Evolutionary conservation across 2,329 filamentous ascomycete species (phyloP).

Genomic region (Chrysoporthe austroafricana): DNA sequence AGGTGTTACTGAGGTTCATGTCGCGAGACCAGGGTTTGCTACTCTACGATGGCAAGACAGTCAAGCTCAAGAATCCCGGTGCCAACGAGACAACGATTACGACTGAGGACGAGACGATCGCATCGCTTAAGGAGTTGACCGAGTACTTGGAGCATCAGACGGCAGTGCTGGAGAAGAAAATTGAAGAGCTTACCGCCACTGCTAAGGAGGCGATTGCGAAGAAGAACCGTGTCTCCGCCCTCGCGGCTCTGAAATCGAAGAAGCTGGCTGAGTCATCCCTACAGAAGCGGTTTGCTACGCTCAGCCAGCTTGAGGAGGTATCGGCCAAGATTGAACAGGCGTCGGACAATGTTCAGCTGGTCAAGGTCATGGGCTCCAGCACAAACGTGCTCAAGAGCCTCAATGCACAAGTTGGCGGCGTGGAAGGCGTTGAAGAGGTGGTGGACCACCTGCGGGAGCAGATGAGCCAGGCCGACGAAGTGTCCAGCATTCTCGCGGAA

Average conservation of each 20-base stretch:
- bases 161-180: conserved; percentile 65
- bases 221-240: conserved; percentile 75
- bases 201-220: conserved; percentile 72
- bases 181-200: conserved; percentile 65
- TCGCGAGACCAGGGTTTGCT: conserved; percentile 66
- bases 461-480: conserved; percentile 81
- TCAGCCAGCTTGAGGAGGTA: conserved; percentile 82
- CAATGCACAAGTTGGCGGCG: conserved; percentile 77
- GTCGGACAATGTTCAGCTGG: conserved; percentile 79
- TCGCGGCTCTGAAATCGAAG: conserved; percentile 79
- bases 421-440: conserved; percentile 74
- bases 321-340: conserved; percentile 85
- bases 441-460: conserved; percentile 77
- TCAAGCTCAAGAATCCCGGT: conserved; percentile 70
- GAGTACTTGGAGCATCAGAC: conserved; percentile 76
- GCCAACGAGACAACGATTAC: conserved; percentile 60
- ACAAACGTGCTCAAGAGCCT: conserved; percentile 72
- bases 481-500: conserved; percentile 77
- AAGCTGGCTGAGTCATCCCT: conserved; percentile 80
- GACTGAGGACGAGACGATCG: conserved; percentile 79
- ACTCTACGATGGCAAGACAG: conserved; percentile 65
- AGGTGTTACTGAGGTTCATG: conserved; percentile 71
- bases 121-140: conserved; percentile 80
- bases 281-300: conserved; percentile 69
- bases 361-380: conserved; percentile 81